phyloP scores from a whole-genome alignment of 1,284 basidiomycete genomes.

The Tilletiopsis washingtonensis region DNA sequence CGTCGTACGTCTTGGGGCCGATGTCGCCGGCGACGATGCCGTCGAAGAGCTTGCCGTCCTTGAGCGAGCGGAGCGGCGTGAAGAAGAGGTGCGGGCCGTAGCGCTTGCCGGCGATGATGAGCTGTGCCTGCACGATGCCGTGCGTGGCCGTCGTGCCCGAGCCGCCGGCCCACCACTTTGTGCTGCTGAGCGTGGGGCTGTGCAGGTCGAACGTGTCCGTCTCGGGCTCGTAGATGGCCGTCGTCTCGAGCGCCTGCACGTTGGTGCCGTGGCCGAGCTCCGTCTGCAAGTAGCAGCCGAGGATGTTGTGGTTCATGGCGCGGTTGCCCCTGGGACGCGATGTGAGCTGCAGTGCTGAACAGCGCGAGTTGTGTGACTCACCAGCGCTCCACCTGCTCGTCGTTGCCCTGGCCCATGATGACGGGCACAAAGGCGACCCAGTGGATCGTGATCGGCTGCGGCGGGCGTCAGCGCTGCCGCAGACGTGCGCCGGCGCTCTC shows the following conservation, averaged over 20 bases:
- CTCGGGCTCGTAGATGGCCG: conserved; percentile 64
- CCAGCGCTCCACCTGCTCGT: conserved; percentile 38
- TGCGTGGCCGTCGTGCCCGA: conserved; percentile 68
- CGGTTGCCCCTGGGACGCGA: too few relatives aligned
- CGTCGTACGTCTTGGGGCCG: conserved; percentile 56
- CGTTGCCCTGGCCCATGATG: conserved; percentile 34
- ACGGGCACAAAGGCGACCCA: conserved; percentile 44
- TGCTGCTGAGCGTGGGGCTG: conserved; percentile 66
- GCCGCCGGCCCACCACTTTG: conserved; percentile 71
- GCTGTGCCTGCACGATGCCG: conserved; percentile 67
- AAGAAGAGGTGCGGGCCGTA: conserved; percentile 72
- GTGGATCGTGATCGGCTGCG: conserved; percentile 28
- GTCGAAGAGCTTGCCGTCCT: conserved; percentile 58
- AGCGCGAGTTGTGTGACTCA: too few relatives aligned
- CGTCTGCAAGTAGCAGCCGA: conserved; percentile 47
- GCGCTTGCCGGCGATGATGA: conserved; percentile 62
- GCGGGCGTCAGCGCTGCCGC: too few relatives aligned
- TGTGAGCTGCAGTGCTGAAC: too few relatives aligned
- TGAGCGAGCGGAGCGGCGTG: conserved; percentile 50
- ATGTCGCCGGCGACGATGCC: conserved; percentile 67
- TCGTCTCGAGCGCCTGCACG: conserved; percentile 59
- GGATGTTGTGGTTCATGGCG: conserved; percentile 41
- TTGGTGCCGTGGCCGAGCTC: conserved; percentile 60
- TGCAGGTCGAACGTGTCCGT: conserved; percentile 66
- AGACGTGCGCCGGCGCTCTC: neutral